phyloP scores from a whole-genome alignment of 2,329 filamentous ascomycete genomes.

The Fusarium hostae region DNA sequence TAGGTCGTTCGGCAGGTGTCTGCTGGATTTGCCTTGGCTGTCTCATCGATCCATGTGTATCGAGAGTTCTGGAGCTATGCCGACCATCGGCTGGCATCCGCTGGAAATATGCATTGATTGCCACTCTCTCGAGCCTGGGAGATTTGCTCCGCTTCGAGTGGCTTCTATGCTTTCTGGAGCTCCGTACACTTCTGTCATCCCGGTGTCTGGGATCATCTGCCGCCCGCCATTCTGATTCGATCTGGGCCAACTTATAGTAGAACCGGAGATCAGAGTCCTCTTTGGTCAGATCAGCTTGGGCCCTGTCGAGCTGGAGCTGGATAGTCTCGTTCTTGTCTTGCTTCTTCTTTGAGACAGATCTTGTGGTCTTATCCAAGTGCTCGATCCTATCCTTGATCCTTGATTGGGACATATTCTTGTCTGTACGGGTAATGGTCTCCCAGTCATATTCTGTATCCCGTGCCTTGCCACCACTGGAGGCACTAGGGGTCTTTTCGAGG shows the following conservation, averaged over 20 bases:
- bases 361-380: conserved; percentile 50
- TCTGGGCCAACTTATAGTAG: conserved; percentile 56
- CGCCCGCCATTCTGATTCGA: conserved; percentile 54
- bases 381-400: conserved; percentile 52
- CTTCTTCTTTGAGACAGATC: conserved; percentile 53
- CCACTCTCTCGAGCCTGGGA: conserved; percentile 51
- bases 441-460: conserved; percentile 51
- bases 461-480: conserved; percentile 52
- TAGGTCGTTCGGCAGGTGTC: not conserved
- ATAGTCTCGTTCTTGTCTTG: conserved; percentile 49
- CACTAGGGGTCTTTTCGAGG: conserved; percentile 53
- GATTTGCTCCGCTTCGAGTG: conserved; percentile 38
- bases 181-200: conserved; percentile 34
- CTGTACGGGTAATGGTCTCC: conserved; percentile 51
- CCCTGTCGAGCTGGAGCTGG: conserved; percentile 56
- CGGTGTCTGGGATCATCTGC: conserved; percentile 39
- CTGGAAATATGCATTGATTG: conserved; percentile 60
- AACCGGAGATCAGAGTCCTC: conserved; percentile 53
- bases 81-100: conserved; percentile 50
- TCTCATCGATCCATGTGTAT: conserved; percentile 32
- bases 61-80: conserved; percentile 45
- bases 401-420: conserved; percentile 52
- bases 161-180: conserved; percentile 30
- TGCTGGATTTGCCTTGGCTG: conserved; percentile 7
- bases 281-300: conserved; percentile 49